Evolutionary conservation across 2,329 filamentous ascomycete species (phyloP).

Genomic region (Colletotrichum trifolii): DNA sequence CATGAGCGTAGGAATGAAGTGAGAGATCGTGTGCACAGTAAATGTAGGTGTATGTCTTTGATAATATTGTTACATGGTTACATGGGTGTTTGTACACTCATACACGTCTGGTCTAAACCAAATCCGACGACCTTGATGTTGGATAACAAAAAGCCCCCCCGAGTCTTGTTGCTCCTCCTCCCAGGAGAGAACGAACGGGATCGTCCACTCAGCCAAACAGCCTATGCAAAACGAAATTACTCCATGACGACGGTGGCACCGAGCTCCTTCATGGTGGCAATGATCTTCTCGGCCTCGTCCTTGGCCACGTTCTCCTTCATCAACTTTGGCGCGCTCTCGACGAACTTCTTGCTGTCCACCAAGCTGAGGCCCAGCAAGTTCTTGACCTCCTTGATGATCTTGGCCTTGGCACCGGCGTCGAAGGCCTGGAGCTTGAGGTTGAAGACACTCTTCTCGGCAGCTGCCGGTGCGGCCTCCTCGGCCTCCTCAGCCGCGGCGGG

Average conservation of each 20-base stretch:
- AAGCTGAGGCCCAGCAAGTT: slow-evolving; percentile 91
- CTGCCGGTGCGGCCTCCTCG: slow-evolving; percentile 87
- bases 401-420: slow-evolving; percentile 90
- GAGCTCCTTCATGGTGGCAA: slow-evolving; percentile 91
- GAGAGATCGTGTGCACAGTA: background rate
- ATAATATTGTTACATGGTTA: slow-evolving; percentile 48
- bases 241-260: slow-evolving; percentile 93
- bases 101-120: slow-evolving; percentile 36
- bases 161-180: slow-evolving; percentile 15
- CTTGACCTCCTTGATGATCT: slow-evolving; percentile 99
- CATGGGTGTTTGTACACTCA: slow-evolving; percentile 46
- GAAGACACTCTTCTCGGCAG: slow-evolving; percentile 97
- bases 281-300: slow-evolving; percentile 99
- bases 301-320: slow-evolving; percentile 99
- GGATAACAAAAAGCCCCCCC: slow-evolving; percentile 28
- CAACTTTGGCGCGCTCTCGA: slow-evolving; percentile 96
- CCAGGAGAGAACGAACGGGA: slow-evolving; percentile 9
- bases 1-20: background rate
- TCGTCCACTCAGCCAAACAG: slow-evolving; percentile 14
- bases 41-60: slow-evolving; percentile 38
- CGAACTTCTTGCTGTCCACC: slow-evolving; percentile 99
- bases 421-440: slow-evolving; percentile 93
- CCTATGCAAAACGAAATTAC: slow-evolving; percentile 57
- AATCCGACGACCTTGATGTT: slow-evolving; percentile 32
- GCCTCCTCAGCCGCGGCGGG: slow-evolving; percentile 79